Evolutionary conservation across 495 filamentous ascomycete species (phyloP), one percentile per base, ranked within the genome.

Genomic region (Neurospora sp.): DNA sequence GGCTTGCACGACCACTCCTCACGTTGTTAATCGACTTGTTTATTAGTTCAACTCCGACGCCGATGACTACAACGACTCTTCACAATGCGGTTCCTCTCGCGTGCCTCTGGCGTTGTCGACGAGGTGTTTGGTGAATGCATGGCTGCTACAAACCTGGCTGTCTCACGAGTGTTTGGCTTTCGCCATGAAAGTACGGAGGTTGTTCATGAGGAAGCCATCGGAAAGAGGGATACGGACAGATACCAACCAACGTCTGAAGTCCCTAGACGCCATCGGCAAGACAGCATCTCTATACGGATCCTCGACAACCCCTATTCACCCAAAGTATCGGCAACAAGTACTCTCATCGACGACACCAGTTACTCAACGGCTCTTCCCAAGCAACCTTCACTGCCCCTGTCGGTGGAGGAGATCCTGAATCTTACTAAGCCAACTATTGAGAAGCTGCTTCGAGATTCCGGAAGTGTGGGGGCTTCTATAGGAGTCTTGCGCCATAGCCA

Each of bases 381-480:
- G 54, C 27, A 66, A 14, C 27, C 27, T 7, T 35, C 27, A 7
- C 1, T 37, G 27, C 31, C 54, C 0, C 1, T 18, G 27, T 35
- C 54, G 1, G 54, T 66, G 54, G 54, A 62, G 27, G 54, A 66
- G 54, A 66, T 66, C 27, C 12, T 66, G 27, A 18, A 14, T 3
- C 27, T 66, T 5, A 2, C 54, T 18, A 66, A 18, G 27, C 54
- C 54, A 35, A 66, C 54, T 16, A 66, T 66, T 0, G 23, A 37
- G 54, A 66, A 31, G 14, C 35, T 74, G n/a, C 31, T 74, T 39
- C 42, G 14, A 14, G 39, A 66, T 18, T 46, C 54, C 20, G 70
- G 73, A 5, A 74, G 46, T 35, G 70, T 48, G 14, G 73, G 70
- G 1, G 73, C 31, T 46, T 74, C 73, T 6, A 44, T 74, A 39